Percentiles rank a stretch among this genome's conserved stretches.
Evolutionary conservation across 2,329 filamentous ascomycete genomes (phyloP).

Genomic region (Cladosporium sp.): DNA sequence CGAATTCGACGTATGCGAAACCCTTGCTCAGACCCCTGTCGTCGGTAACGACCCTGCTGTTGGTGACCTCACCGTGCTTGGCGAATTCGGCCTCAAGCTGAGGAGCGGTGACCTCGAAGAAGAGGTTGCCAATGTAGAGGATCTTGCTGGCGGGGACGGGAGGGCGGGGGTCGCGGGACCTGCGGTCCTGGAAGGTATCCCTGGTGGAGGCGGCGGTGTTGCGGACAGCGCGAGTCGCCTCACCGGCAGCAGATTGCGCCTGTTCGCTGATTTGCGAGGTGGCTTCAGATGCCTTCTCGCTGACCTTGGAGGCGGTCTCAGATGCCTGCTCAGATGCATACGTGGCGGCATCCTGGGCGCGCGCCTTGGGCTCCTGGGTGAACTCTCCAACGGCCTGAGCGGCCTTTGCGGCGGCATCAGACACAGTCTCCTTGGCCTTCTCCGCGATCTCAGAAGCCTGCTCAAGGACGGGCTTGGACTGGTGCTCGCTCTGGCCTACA

Average conservation of each 20-base stretch:
- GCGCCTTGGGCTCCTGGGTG: background rate
- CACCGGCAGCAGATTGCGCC: constrained; percentile 21
- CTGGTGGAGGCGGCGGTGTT: constrained; percentile 23
- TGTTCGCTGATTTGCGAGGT: constrained; percentile 17
- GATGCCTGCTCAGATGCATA: constrained; percentile 23
- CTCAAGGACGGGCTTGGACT: constrained; percentile 17
- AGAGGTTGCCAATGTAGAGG: constrained; percentile 69
- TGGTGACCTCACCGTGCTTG: constrained; percentile 57
- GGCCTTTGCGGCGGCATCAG: constrained; percentile 30
- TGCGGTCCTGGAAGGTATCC: background rate
- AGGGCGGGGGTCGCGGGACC: background rate
- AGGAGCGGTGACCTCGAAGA: constrained; percentile 65
- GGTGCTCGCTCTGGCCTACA: constrained; percentile 21
- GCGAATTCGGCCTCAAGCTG: constrained; percentile 61
- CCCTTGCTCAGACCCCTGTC: constrained; percentile 67
- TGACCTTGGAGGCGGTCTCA: background rate
- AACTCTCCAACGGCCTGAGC: constrained; percentile 20
- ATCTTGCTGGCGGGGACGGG: constrained; percentile 30
- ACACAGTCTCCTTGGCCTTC: constrained; percentile 20
- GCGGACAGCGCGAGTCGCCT: constrained; percentile 20
- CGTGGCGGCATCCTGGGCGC: constrained; percentile 26
- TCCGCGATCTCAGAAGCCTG: constrained; percentile 22
- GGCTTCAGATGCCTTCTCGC: background rate
- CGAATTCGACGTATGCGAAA: constrained; percentile 67
- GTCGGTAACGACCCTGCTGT: constrained; percentile 60